phyloP scores from a whole-genome alignment of 306 rosid genomes.

The Cucumis cinereus region DNA sequence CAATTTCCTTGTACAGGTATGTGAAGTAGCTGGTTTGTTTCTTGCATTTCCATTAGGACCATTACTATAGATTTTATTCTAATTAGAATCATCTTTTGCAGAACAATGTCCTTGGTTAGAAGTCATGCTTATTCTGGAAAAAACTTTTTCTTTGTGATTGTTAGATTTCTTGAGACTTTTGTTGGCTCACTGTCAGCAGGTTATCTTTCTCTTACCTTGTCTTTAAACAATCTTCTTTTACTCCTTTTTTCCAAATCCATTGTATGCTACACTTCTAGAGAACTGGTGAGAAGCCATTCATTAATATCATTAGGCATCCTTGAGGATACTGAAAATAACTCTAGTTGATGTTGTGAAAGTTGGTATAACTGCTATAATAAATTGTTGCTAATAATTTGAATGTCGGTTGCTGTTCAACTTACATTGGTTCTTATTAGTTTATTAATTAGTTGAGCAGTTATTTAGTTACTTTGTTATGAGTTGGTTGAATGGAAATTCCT shows the following conservation, averaged over 20 bases:
- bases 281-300: not conserved
- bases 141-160: conserved; percentile 67
- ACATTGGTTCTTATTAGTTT: not conserved
- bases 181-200: conserved; percentile 98
- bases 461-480: not conserved
- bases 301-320: not conserved
- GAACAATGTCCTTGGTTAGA: conserved; percentile 81
- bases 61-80: conserved; percentile 16
- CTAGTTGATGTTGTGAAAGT: not conserved
- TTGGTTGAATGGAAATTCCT: not conserved
- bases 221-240: not conserved
- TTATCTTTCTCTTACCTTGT: conserved; percentile 15
- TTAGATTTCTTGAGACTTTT: conserved; percentile 93
- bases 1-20: conserved; percentile 96
- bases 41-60: not conserved
- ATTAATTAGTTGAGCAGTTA: not conserved
- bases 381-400: not conserved
- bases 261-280: not conserved
- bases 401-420: not conserved
- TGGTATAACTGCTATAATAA: not conserved
- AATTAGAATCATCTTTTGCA: conserved; percentile 19
- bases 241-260: not conserved
- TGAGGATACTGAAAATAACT: not conserved
- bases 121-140: conserved; percentile 50
- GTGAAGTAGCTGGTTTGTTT: conserved; percentile 9